A percentile compares a stretch with the other conserved stretches of the same genome.
phyloP scores from a whole-genome alignment of 2,329 filamentous ascomycete genomes.

The Trichoderma breve region DNA sequence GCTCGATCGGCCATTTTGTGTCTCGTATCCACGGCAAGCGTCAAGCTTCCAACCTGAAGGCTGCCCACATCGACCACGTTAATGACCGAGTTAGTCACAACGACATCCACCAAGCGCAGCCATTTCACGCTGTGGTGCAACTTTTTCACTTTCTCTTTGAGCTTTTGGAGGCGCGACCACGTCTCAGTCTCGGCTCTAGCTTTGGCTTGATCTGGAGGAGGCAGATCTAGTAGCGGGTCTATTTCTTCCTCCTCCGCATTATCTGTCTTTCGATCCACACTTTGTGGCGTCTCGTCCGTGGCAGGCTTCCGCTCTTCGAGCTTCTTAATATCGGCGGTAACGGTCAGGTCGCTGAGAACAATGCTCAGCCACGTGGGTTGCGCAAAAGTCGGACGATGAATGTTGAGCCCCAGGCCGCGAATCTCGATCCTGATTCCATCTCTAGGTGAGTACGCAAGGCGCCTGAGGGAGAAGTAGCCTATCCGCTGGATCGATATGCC shows the following conservation, averaged over 20 bases:
- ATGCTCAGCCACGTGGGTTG: slow-evolving; percentile 96
- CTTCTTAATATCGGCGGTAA: slow-evolving; percentile 75
- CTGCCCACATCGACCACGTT: slow-evolving; percentile 79
- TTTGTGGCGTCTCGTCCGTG: slow-evolving; percentile 31
- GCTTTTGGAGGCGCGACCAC: slow-evolving; percentile 73
- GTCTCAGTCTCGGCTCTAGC: slow-evolving; percentile 60
- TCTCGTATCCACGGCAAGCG: slow-evolving; percentile 84
- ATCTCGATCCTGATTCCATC: slow-evolving; percentile 90
- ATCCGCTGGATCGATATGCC: slow-evolving; percentile 94
- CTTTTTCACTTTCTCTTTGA: slow-evolving; percentile 83
- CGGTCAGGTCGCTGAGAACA: slow-evolving; percentile 77
- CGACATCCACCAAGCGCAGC: slow-evolving; percentile 84
- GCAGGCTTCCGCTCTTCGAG: slow-evolving; percentile 52
- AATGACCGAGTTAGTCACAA: slow-evolving; percentile 76
- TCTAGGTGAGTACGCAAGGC: slow-evolving; percentile 83
- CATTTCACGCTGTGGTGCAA: slow-evolving; percentile 84
- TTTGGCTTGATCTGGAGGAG: slow-evolving; percentile 23
- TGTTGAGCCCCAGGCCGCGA: slow-evolving; percentile 78
- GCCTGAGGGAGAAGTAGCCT: slow-evolving; percentile 86
- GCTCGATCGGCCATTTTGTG: slow-evolving; percentile 88
- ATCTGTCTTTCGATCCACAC: slow-evolving; percentile 27
- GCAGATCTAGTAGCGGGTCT: slow-evolving; percentile 4
- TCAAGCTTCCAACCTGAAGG: slow-evolving; percentile 79
- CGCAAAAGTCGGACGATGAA: slow-evolving; percentile 93
- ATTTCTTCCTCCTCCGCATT: slow-evolving; percentile 22